Conservation (phyloP, 1,139 yeast genomes). For the Waltiozyma sp. region DNA sequence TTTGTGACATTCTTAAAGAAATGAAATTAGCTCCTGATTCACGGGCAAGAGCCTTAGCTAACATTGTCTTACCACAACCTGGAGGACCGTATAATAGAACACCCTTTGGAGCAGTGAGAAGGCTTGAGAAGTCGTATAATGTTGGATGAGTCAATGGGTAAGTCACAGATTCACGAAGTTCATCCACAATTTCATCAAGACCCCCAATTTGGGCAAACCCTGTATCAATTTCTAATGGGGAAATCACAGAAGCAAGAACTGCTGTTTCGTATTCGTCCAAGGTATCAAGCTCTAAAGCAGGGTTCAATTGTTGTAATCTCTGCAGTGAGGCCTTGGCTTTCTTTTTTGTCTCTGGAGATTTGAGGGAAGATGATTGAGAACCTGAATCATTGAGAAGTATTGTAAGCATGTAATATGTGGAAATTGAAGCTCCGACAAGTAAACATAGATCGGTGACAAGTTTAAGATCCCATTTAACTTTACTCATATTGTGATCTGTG, state of each 20-base stretch:
- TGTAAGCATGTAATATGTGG: constrained; percentile 61
- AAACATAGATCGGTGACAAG: constrained; percentile 53
- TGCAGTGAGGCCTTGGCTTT: constrained; percentile 56
- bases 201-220: constrained; percentile 85
- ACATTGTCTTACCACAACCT: constrained; percentile 96
- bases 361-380: constrained; percentile 43
- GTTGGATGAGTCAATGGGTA: constrained; percentile 77
- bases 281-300: constrained; percentile 38
- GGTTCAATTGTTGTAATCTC: constrained; percentile 46
- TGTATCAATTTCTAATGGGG: constrained; percentile 73
- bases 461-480: constrained; percentile 15
- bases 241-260: constrained; percentile 65
- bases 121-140: constrained; percentile 48
- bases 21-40: constrained; percentile 90
- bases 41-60: constrained; percentile 89
- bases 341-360: constrained; percentile 54
- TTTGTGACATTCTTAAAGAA: constrained; percentile 84
- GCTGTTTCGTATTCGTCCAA: constrained; percentile 71
- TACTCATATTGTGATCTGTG: constrained; percentile 9
- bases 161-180: constrained; percentile 76
- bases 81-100: constrained; percentile 93
- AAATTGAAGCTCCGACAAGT: constrained; percentile 72
- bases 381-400: constrained; percentile 31
- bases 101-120: constrained; percentile 87
- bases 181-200: constrained; percentile 68